A percentile compares a stretch with the other conserved stretches of the same genome.
phyloP scores from a whole-genome alignment of 495 filamentous ascomycete genomes.

The Talaromyces stipitatus region DNA sequence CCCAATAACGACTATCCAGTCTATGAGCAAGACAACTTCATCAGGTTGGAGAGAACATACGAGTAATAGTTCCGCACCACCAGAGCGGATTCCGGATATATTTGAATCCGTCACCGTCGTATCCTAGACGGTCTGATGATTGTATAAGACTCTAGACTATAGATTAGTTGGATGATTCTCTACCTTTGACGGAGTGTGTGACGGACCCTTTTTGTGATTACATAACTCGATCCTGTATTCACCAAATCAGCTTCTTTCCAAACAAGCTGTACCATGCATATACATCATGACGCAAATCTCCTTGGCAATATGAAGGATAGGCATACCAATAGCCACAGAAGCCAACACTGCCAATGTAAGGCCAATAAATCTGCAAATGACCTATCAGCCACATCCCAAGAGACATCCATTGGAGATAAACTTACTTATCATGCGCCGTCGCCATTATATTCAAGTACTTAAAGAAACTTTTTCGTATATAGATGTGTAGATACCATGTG shows the following conservation, averaged over 20 bases:
- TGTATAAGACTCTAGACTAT: constrained; percentile 71
- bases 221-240: constrained; percentile 71
- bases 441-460: background rate
- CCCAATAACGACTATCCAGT: constrained; percentile 58
- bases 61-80: constrained; percentile 87
- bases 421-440: constrained; percentile 5
- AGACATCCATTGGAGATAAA: background rate
- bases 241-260: constrained; percentile 10
- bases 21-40: background rate
- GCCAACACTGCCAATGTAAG: constrained; percentile 82
- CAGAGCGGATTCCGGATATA: constrained; percentile 88
- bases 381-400: constrained; percentile 26
- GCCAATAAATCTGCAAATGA: constrained; percentile 72
- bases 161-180: background rate
- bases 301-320: background rate
- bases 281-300: background rate
- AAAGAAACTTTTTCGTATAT: background rate
- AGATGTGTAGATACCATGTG: background rate
- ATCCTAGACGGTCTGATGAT: constrained; percentile 82
- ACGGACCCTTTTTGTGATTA: constrained; percentile 85
- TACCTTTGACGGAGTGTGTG: constrained; percentile 2
- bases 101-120: constrained; percentile 91
- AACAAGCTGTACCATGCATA: background rate
- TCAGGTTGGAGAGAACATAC: constrained; percentile 42
- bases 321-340: constrained; percentile 87